Conservation (phyloP, 2,329 filamentous ascomycete species). For the Colletotrichum sp. region DNA sequence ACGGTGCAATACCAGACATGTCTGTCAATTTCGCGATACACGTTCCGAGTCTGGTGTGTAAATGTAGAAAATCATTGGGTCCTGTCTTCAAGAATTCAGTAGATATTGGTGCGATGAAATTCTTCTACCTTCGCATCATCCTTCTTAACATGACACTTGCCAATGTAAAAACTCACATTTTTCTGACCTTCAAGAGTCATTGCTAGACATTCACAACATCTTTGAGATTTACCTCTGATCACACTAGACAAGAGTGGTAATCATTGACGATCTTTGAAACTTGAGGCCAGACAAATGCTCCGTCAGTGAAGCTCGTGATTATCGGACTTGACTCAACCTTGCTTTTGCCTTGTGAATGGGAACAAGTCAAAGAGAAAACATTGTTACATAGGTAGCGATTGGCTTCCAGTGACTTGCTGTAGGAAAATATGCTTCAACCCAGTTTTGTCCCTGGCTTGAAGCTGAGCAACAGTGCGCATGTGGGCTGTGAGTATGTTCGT, state of each 20-base stretch:
- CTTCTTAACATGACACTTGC: neutral
- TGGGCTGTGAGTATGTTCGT: neutral
- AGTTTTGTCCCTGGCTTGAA: neutral
- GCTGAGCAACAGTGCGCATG: neutral
- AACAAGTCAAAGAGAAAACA: neutral
- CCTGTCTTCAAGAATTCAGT: neutral
- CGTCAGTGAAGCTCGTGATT: neutral
- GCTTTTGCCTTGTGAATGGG: neutral
- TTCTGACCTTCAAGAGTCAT: neutral
- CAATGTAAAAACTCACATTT: neutral
- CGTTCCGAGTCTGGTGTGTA: neutral
- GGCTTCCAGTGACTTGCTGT: neutral
- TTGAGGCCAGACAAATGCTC: neutral
- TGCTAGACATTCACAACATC: neutral
- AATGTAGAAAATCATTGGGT: neutral
- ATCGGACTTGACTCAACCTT: neutral
- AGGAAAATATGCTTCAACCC: neutral
- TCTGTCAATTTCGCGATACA: accelerated
- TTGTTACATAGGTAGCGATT: neutral
- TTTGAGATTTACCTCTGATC: neutral
- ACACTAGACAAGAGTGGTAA: neutral
- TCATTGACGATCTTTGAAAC: neutral
- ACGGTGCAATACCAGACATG: neutral
- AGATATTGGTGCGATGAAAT: neutral
- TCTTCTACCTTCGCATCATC: neutral